These are phyloP conservation scores for Chytriomyces confervae DNA, from an alignment of 192 early-diverging fungal species.

Conservation along the genomic window DNA sequence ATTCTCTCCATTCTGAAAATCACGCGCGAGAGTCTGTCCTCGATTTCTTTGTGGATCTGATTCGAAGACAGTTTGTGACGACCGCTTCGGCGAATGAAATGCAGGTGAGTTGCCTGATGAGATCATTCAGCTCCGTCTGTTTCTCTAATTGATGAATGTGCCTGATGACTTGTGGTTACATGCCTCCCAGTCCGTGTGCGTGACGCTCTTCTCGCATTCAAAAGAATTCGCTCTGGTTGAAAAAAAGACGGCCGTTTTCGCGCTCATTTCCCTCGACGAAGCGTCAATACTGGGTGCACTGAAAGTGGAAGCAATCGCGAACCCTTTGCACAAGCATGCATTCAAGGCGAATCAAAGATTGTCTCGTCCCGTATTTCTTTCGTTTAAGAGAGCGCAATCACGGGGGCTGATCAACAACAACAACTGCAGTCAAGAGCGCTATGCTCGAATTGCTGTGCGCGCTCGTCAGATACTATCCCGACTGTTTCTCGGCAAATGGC, in stretches of 20 bases:
- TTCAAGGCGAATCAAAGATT: slow-evolving; percentile 39
- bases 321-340: slow-evolving; percentile 33
- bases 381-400: neutral
- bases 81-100: too few relatives aligned
- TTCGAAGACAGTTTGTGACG: too few relatives aligned
- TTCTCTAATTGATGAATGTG: too few relatives aligned
- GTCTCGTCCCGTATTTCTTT: slow-evolving; percentile 29
- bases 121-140: slow-evolving; percentile 5
- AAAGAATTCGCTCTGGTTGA: slow-evolving; percentile 42
- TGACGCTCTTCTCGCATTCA: slow-evolving; percentile 20
- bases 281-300: slow-evolving; percentile 15
- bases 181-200: too few relatives aligned
- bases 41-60: slow-evolving; percentile 9
- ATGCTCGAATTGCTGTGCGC: slow-evolving; percentile 39
- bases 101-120: slow-evolving; percentile 26
- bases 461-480: slow-evolving; percentile 27
- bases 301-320: slow-evolving; percentile 34
- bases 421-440: slow-evolving; percentile 27
- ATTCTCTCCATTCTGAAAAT: slow-evolving; percentile 31
- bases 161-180: too few relatives aligned
- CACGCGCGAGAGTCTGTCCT: slow-evolving; percentile 23
- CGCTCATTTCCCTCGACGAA: slow-evolving; percentile 1
- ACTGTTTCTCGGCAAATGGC: too few relatives aligned
- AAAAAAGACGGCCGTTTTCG: slow-evolving; percentile 26
- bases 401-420: too few relatives aligned